Conservation (phyloP, 805 yeast genomes). For the Pichia ethanolica region DNA sequence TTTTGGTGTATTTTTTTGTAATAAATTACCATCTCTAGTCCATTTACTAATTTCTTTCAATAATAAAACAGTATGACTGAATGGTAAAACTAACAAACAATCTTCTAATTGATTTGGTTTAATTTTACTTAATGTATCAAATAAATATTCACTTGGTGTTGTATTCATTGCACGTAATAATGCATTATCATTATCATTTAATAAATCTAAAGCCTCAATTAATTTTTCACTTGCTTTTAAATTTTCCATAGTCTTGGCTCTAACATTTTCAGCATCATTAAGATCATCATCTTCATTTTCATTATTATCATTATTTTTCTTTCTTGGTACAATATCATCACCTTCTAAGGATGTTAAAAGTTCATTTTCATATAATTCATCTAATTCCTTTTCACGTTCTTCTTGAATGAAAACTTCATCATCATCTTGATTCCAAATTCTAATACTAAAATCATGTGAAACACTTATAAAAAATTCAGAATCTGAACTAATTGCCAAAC, state of each 20-base stretch:
- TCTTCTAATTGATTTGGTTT: slow-evolving; percentile 86
- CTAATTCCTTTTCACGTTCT: slow-evolving; percentile 93
- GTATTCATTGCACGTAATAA: slow-evolving; percentile 67
- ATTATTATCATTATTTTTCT: slow-evolving; percentile 28
- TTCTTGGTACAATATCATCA: slow-evolving; percentile 32
- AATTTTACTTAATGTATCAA: slow-evolving; percentile 63
- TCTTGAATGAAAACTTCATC: slow-evolving; percentile 97
- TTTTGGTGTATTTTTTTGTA: slow-evolving; percentile 37
- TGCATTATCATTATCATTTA: slow-evolving; percentile 64
- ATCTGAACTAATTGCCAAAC: slow-evolving; percentile 64
- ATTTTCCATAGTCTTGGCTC: slow-evolving; percentile 81
- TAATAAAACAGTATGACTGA: slow-evolving; percentile 68
- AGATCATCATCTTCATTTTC: slow-evolving; percentile 34
- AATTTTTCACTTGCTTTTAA: slow-evolving; percentile 90
- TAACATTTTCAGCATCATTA: slow-evolving; percentile 58
- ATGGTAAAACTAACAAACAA: slow-evolving; percentile 84
- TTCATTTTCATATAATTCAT: slow-evolving; percentile 81
- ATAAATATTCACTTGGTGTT: slow-evolving; percentile 70
- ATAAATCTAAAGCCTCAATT: slow-evolving; percentile 87
- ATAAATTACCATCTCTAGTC: slow-evolving; percentile 41
- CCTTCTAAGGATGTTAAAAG: slow-evolving; percentile 66
- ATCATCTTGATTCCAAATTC: slow-evolving; percentile 90
- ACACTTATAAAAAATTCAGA: slow-evolving; percentile 73
- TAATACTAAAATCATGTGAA: slow-evolving; percentile 87
- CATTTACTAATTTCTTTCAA: slow-evolving; percentile 70